These are phyloP conservation scores for Dictyostelium brefeldianum DNA, from an alignment of 78 protist genomes.

Conservation along the genomic window DNA sequence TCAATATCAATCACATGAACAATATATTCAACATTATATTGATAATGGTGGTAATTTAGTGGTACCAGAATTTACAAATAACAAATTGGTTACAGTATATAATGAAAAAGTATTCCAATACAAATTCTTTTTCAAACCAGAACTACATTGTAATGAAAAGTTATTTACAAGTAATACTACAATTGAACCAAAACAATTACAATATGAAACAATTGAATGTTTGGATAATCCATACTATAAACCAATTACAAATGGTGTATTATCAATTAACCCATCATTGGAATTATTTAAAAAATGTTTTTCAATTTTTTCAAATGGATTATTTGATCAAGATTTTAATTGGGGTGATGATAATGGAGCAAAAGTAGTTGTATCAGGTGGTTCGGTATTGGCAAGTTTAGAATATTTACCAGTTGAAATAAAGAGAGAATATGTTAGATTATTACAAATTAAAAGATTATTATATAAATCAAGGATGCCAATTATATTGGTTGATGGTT, in stretches of 20 bases:
- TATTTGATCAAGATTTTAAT: background rate
- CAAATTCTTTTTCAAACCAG: background rate
- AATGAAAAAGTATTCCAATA: background rate
- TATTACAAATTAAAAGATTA: background rate
- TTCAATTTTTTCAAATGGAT: background rate
- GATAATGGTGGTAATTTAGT: too few relatives aligned
- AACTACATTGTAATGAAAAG: background rate
- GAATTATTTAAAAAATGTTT: background rate
- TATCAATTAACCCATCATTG: background rate
- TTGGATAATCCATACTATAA: background rate
- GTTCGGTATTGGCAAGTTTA: background rate
- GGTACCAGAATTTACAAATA: too few relatives aligned
- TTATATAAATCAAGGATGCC: background rate
- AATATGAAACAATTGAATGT: background rate
- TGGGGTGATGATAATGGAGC: background rate
- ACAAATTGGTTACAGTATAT: background rate
- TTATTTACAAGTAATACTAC: background rate
- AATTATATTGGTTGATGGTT: background rate
- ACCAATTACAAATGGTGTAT: background rate
- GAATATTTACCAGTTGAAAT: background rate
- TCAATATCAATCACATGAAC: too few relatives aligned
- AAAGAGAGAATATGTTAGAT: background rate
- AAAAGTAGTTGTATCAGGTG: background rate
- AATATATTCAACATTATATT: too few relatives aligned
- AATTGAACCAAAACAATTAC: background rate